These are phyloP conservation scores for Tulasnella sp. DNA, from an alignment of 768 basidiomycete species.

Conservation along the genomic window DNA sequence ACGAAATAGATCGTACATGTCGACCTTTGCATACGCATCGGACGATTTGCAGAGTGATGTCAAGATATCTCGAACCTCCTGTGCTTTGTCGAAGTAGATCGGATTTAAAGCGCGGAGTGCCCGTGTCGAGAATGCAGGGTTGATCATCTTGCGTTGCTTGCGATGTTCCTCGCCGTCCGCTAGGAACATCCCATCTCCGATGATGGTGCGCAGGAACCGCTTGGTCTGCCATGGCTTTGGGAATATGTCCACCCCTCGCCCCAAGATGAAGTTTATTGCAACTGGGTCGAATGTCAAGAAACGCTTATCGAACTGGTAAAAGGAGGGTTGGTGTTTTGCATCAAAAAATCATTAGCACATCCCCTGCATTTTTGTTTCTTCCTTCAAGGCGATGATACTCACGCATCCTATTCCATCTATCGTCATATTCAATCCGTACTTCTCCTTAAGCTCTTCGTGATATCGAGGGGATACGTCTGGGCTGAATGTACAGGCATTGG, in stretches of 20 bases:
- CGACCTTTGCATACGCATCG: slow-evolving; percentile 16
- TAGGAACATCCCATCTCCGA: slow-evolving; percentile 43
- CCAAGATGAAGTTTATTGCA: slow-evolving; percentile 63
- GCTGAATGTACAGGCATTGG: background rate
- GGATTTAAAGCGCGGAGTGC: slow-evolving; percentile 43
- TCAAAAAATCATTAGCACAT: too few relatives aligned
- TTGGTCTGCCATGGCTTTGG: slow-evolving; percentile 82
- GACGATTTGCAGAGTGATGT: slow-evolving; percentile 20
- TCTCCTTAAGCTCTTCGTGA: slow-evolving; percentile 13
- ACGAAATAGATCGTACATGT: slow-evolving; percentile 40
- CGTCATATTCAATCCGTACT: slow-evolving; percentile 46
- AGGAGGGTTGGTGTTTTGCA: background rate
- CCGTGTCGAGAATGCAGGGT: slow-evolving; percentile 42
- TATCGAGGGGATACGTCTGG: background rate
- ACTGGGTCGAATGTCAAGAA: slow-evolving; percentile 72
- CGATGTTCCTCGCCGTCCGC: slow-evolving; percentile 12
- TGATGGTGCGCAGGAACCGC: slow-evolving; percentile 57
- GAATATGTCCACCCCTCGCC: slow-evolving; percentile 51
- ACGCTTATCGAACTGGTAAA: slow-evolving; percentile 43
- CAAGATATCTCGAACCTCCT: slow-evolving; percentile 43
- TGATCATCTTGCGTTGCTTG: slow-evolving; percentile 31
- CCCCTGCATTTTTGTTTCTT: too few relatives aligned
- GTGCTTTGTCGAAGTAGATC: slow-evolving; percentile 50
- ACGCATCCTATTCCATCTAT: slow-evolving; percentile 20
- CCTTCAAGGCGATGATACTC: too few relatives aligned